Evolutionary conservation across 768 basidiomycete species (phyloP), one percentile per base, ranked within the genome.

Genomic region (Termitomyces sp.): DNA sequence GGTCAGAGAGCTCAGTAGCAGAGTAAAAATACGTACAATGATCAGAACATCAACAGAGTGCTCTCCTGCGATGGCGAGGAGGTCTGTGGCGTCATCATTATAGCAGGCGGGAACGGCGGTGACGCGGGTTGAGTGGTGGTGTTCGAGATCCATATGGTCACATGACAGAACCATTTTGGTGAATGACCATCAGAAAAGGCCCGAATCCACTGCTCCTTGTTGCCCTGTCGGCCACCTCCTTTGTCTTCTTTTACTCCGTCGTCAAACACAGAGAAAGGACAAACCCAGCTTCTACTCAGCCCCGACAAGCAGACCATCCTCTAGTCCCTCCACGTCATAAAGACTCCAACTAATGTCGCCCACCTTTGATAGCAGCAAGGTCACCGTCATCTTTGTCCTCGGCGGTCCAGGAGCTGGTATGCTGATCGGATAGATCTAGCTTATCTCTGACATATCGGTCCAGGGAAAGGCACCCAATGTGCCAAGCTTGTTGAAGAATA

Each of bases 401-500:
- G 97, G 97, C 37, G 97, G 97, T 0, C 97, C 97, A 20, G 97
- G 97, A 51, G 94, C 94, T 65, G 95, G 95, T 88, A 61, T 63
- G 65, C 53, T 31, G 57, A 24, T 44, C 10, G 26, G 18, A 26
- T 51, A 20, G 43, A 42, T 31, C 58, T 31, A 53, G 59, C 29
- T 46, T 56, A 37, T n/a, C 22, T 48, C 29, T 57, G 36, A 55
- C 48, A 29, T 52, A 6, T n/a, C n/a, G 26, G 9, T 14, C 36
- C 62, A 95, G 95, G 95, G 58, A 98, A 98, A 71, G 97, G 97
- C 46, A 98, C 97, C 0, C 97, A 98, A 71, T 98, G 94, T 68
- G 82, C 78, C 26, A 81, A 76, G 53, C 86, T 98, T 50, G 95
- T 98, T 14, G 64, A 85, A 46, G 88, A 91, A 54, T 95, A 90